Base-by-base conservation (phyloP, 1,139 yeast species). In the Zygoascus sp. region DNA sequence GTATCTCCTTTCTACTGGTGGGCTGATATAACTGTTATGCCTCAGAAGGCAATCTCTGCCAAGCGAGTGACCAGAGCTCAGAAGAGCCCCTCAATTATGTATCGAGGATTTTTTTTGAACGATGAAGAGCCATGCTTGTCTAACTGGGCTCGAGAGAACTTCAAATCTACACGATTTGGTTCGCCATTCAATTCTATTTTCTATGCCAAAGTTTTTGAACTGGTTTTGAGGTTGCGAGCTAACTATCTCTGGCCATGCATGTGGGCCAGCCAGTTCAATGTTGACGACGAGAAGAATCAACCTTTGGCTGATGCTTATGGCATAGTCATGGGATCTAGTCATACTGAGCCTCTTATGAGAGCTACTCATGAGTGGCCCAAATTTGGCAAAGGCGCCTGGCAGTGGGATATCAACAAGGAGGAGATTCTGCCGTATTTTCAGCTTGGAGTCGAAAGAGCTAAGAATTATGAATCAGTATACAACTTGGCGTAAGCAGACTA, bases 241-340 rank as follows among this genome's bases (percentile, higher is more conserved):
- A 54, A 54, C 44, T 49, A 50, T 23, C 20, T 54, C 11, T 54
- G 57, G 57, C 57, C 57, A 1, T 47, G 54, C n/a, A 50, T 51
- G 53, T 54, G 57, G 57, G 47, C 50, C 16, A 42, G 52, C 40
- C 52, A 50, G 51, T 54, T 54, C 46, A 36, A 45, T 40, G 51
- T 45, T 7, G 57, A 54, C 36, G 57, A 54, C 32, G 34, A 34
- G 10, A 41, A 37, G 21, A 51, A 46, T 41, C 56, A 42, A 19
- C 48, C 53, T 2, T 25, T 51, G 27, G 56, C 57, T 10, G 55
- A 52, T 44, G 53, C 51, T 11, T 54, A 45, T 40, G 57, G 57
- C 16, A 43, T 54, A 16, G 57, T 54, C 11, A 54, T 54, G 57
- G 53, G 53, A 3, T 50, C 57, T 2, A 45, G 50, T 41, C 56